Conservation (phyloP, 2,329 filamentous ascomycete genomes). For the Fragosphaeria purpurea region DNA sequence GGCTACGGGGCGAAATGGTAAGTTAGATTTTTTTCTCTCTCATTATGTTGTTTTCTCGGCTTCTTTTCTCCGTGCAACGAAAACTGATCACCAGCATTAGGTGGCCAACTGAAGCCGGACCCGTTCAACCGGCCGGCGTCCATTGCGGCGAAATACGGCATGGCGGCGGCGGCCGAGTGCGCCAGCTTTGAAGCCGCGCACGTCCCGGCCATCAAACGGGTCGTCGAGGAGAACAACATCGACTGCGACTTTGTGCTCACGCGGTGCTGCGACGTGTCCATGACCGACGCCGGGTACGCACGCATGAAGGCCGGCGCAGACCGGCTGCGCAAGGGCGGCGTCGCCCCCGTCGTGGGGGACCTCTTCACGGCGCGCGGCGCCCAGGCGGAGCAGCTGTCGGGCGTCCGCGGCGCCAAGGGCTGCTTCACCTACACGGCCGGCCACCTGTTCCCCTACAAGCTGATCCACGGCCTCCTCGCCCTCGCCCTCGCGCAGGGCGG, state of each 20-base stretch:
- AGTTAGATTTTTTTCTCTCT: not conserved
- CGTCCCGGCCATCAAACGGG: conserved; percentile 13
- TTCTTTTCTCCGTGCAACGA: not conserved
- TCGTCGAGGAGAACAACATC: conserved; percentile 7
- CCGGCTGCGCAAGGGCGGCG: not conserved
- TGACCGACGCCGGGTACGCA: not conserved
- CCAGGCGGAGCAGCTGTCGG: not conserved
- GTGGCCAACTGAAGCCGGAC: conserved; percentile 24
- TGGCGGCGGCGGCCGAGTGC: conserved; percentile 11
- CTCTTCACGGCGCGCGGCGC: not conserved
- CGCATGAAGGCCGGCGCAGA: not conserved
- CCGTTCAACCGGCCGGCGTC: not conserved
- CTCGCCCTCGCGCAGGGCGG: not conserved
- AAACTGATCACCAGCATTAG: conserved; percentile 1
- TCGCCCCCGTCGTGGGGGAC: not conserved
- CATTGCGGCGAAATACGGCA: conserved; percentile 20
- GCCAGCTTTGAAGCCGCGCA: conserved; percentile 20
- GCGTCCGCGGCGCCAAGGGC: not conserved
- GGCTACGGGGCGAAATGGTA: conserved; percentile 27
- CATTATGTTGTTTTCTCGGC: too few species aligned
- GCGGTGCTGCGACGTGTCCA: not conserved
- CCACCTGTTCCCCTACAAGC: conserved; percentile 6
- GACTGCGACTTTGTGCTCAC: conserved; percentile 9
- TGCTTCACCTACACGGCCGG: conserved; percentile 4
- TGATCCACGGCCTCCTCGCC: too few species aligned